Conservation (phyloP, 257 asterid species). For the Mentha longifolia region DNA sequence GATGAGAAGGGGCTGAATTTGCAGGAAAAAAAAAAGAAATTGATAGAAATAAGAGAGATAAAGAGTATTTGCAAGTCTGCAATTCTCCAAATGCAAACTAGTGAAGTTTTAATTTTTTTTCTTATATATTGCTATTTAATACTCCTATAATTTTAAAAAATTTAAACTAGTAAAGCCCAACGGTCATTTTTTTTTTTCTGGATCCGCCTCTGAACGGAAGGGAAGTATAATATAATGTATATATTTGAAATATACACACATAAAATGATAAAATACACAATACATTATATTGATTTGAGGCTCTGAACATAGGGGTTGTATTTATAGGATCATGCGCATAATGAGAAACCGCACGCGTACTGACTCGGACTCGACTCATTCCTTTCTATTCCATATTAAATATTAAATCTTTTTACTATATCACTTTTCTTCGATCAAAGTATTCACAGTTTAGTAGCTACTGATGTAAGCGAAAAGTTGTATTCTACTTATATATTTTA, state of each 20-base stretch:
- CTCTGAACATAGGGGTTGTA: slow-evolving; percentile 31
- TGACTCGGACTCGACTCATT: slow-evolving; percentile 41
- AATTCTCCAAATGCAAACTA: too few species aligned
- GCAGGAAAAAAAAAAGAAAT: too few species aligned
- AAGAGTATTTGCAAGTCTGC: too few species aligned
- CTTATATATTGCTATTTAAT: too few species aligned
- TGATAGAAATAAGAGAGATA: too few species aligned
- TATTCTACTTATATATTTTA: neutral
- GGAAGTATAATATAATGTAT: too few species aligned
- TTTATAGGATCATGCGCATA: slow-evolving; percentile 65
- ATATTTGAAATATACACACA: neutral
- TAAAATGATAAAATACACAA: neutral
- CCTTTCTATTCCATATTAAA: neutral
- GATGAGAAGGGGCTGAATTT: too few species aligned
- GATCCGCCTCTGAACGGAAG: too few species aligned
- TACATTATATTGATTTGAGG: slow-evolving; percentile 1
- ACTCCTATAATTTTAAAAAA: too few species aligned
- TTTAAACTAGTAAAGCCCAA: too few species aligned
- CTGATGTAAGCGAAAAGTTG: neutral
- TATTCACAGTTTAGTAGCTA: neutral
- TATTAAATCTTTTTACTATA: neutral
- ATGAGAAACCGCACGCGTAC: slow-evolving; percentile 57
- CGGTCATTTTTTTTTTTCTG: too few species aligned
- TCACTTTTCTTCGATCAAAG: neutral
- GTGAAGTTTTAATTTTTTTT: too few species aligned